Percentiles rank a stretch among this genome's conserved stretches.
phyloP scores from a whole-genome alignment of 176 grass and related monocot genomes.

The Carex pumila region DNA sequence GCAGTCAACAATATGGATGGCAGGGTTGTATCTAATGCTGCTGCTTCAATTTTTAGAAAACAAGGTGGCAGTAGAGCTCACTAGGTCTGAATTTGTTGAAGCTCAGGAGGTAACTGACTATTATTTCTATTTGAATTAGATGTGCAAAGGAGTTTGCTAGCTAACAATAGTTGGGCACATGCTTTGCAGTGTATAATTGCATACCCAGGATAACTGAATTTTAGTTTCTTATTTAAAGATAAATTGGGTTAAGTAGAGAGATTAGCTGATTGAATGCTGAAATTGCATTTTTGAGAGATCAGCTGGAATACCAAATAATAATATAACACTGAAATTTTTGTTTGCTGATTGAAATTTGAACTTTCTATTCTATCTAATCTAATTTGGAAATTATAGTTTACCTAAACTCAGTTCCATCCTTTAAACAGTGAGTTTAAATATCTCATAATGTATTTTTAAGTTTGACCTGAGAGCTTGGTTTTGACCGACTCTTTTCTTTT shows the following conservation, averaged over 20 bases:
- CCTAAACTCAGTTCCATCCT: background rate
- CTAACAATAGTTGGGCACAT: conserved; percentile 1
- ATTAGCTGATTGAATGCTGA: too few species aligned
- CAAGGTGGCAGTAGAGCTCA: conserved; percentile 82
- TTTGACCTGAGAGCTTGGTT: background rate
- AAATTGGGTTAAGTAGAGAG: background rate
- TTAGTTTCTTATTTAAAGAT: conserved; percentile 9
- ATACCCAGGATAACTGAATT: background rate
- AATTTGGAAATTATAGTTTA: background rate
- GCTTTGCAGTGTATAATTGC: conserved; percentile 5
- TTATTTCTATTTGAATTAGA: background rate
- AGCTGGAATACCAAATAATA: background rate
- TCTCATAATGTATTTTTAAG: background rate
- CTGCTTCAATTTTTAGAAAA: conserved; percentile 92
- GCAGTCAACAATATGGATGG: conserved; percentile 72
- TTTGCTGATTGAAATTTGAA: conserved; percentile 1
- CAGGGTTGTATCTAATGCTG: conserved; percentile 83
- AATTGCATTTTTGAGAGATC: background rate
- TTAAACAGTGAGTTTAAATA: background rate
- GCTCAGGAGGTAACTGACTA: conserved; percentile 66
- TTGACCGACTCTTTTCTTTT: conserved; percentile 10
- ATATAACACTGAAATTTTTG: background rate
- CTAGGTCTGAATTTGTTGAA: conserved; percentile 90
- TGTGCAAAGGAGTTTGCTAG: background rate
- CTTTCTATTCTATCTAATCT: background rate